Evolutionary conservation across 495 filamentous ascomycete species (phyloP).

Genomic region (Neurospora africana): DNA sequence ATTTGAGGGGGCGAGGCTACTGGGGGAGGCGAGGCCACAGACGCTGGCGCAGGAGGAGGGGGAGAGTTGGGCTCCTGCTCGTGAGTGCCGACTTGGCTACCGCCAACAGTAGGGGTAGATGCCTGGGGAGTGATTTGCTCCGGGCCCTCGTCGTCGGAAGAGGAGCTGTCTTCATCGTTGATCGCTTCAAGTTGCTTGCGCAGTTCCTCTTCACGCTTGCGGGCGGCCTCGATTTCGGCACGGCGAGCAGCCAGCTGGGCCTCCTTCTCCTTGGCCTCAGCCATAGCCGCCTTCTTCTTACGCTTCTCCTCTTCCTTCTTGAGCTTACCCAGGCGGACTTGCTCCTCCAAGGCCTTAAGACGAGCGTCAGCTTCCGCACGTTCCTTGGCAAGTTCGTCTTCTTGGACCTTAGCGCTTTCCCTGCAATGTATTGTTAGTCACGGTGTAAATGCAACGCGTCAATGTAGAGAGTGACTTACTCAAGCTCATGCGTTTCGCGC

Average conservation of each 20-base stretch:
- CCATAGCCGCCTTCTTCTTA: constrained; percentile 75
- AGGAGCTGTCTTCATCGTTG: constrained; percentile 64
- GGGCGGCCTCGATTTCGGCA: constrained; percentile 84
- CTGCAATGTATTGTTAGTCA: constrained; percentile 39
- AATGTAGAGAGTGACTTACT: constrained; percentile 51
- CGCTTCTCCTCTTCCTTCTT: constrained; percentile 94
- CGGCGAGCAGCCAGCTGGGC: constrained; percentile 71
- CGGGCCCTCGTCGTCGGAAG: constrained; percentile 81
- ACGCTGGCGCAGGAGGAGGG: constrained; percentile 19
- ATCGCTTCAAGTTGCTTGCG: constrained; percentile 78
- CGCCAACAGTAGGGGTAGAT: constrained; percentile 60
- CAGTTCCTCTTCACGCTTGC: constrained; percentile 77
- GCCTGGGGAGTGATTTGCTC: constrained; percentile 72
- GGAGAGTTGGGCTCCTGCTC: constrained; percentile 39
- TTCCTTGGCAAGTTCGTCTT: constrained; percentile 69
- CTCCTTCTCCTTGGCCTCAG: constrained; percentile 84
- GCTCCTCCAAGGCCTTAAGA: constrained; percentile 81
- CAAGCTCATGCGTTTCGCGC: constrained; percentile 59
- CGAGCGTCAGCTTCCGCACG: constrained; percentile 73
- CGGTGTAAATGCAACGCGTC: not conserved
- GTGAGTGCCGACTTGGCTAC: constrained; percentile 40
- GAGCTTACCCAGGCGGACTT: constrained; percentile 88
- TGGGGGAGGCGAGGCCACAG: constrained; percentile 22
- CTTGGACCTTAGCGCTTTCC: constrained; percentile 62
- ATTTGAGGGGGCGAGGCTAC: constrained; percentile 32